Percentiles rank a stretch among this genome's conserved stretches.
These are phyloP conservation scores for Pseudozyma tsukubaensis DNA, from an alignment of 1,284 basidiomycete species.

Conservation along the genomic window DNA sequence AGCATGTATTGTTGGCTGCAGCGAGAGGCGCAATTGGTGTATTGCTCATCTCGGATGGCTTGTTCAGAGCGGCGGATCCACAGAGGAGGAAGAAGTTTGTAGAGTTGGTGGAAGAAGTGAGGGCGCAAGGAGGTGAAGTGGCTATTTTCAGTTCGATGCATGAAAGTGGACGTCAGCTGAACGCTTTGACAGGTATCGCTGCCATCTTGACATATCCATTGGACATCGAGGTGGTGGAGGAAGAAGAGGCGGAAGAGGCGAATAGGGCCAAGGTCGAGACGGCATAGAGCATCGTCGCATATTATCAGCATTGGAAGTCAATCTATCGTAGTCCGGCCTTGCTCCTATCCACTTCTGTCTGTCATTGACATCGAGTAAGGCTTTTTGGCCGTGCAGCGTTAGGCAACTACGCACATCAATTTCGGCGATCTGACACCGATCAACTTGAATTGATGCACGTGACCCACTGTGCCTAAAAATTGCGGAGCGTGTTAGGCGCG, in stretches of 20 bases:
- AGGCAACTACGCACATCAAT: too few relatives aligned
- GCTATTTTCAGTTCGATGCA: slow-evolving; percentile 99
- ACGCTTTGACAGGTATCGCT: slow-evolving; percentile 92
- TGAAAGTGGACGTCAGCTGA: slow-evolving; percentile 87
- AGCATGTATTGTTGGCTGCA: slow-evolving; percentile 89
- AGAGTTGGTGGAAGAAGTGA: slow-evolving; percentile 86
- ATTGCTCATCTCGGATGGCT: slow-evolving; percentile 90
- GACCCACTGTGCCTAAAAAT: not conserved
- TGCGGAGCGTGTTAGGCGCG: slow-evolving; percentile 22
- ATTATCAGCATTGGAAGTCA: not conserved
- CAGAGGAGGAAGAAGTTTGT: slow-evolving; percentile 77
- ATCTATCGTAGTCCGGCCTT: too few relatives aligned
- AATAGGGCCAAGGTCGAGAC: slow-evolving; percentile 15
- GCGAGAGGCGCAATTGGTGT: slow-evolving; percentile 94
- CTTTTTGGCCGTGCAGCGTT: too few relatives aligned
- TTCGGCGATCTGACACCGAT: too few relatives aligned
- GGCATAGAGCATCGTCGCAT: slow-evolving; percentile 1
- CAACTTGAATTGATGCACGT: slow-evolving; percentile 13
- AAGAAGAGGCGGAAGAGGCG: slow-evolving; percentile 72
- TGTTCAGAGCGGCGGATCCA: slow-evolving; percentile 76
- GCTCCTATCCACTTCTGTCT: not conserved
- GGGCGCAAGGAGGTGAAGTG: slow-evolving; percentile 88
- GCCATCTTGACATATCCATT: slow-evolving; percentile 96
- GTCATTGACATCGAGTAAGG: too few relatives aligned
- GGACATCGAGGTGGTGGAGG: slow-evolving; percentile 79